Conservation (phyloP, 805 yeast species). For the Metschnikowia koreensis region DNA sequence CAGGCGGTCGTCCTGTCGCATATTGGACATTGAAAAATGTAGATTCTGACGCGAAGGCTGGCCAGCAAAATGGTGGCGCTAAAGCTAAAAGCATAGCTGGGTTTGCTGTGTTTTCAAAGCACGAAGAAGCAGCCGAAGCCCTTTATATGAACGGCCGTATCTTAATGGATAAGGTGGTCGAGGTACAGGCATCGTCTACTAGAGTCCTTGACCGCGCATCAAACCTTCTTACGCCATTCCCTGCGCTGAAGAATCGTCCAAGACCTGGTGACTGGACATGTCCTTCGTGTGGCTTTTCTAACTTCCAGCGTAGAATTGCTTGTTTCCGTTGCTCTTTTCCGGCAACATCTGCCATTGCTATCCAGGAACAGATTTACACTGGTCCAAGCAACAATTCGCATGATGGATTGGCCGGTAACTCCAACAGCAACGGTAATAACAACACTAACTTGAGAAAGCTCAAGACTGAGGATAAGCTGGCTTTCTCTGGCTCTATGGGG, state of each 20-base stretch:
- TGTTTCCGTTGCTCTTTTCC: conserved; percentile 93
- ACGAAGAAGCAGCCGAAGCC: conserved; percentile 82
- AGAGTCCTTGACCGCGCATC: conserved; percentile 77
- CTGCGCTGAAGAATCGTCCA: conserved; percentile 80
- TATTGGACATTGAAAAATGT: conserved; percentile 83
- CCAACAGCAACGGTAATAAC: not conserved
- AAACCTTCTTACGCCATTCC: conserved; percentile 80
- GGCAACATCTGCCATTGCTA: conserved; percentile 66
- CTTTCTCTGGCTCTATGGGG: conserved; percentile 6
- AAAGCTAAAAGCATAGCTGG: conserved; percentile 57
- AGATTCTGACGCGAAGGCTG: conserved; percentile 19
- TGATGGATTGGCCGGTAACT: not conserved
- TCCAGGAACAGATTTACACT: conserved; percentile 58
- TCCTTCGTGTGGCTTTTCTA: conserved; percentile 92
- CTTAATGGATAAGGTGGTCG: conserved; percentile 70
- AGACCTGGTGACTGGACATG: conserved; percentile 99
- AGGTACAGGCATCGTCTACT: conserved; percentile 83
- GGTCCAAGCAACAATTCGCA: conserved; percentile 4
- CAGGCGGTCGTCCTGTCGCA: conserved; percentile 81
- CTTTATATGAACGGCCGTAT: conserved; percentile 76
- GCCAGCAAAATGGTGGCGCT: conserved; percentile 25
- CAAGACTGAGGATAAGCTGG: conserved; percentile 17
- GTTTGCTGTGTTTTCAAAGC: conserved; percentile 79
- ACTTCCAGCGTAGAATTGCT: conserved; percentile 90
- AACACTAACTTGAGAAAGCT: conserved; percentile 4